Percentiles rank a stretch among this genome's conserved stretches.
phyloP scores from a whole-genome alignment of 2,329 filamentous ascomycete genomes.

The Cercospora sojina region DNA sequence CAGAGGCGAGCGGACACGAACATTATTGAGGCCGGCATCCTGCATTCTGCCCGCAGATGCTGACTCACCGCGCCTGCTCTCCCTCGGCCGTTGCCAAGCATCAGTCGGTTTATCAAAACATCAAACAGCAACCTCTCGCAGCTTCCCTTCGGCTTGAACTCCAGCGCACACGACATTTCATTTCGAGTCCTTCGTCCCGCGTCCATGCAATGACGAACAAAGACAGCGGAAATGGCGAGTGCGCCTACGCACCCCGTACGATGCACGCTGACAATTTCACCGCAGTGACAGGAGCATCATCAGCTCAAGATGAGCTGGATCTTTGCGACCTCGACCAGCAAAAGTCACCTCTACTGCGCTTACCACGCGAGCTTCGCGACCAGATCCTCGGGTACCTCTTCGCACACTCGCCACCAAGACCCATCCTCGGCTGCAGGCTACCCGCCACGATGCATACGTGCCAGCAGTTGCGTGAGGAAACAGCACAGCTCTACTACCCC shows the following conservation, averaged over 20 bases:
- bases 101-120: not conserved
- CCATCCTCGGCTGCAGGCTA: not conserved
- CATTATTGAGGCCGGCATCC: not conserved
- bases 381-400: not conserved
- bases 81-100: not conserved
- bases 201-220: not conserved
- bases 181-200: not conserved
- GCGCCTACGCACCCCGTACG: no score
- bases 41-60: not conserved
- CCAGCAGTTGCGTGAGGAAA: slow-evolving; percentile 10
- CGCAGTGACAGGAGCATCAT: not conserved
- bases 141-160: not conserved
- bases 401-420: not conserved
- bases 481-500: slow-evolving; percentile 13
- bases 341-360: slow-evolving; percentile 7
- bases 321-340: not conserved
- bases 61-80: not conserved
- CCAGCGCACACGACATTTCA: not conserved
- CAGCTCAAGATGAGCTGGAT: not conserved
- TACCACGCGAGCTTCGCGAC: slow-evolving; percentile 16
- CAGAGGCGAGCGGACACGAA: not conserved
- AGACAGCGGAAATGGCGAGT: not conserved
- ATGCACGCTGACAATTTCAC: not conserved
- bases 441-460: not conserved
- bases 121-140: not conserved